phyloP scores from a whole-genome alignment of 2,329 filamentous ascomycete genomes.

The Aspergillus unguis region DNA sequence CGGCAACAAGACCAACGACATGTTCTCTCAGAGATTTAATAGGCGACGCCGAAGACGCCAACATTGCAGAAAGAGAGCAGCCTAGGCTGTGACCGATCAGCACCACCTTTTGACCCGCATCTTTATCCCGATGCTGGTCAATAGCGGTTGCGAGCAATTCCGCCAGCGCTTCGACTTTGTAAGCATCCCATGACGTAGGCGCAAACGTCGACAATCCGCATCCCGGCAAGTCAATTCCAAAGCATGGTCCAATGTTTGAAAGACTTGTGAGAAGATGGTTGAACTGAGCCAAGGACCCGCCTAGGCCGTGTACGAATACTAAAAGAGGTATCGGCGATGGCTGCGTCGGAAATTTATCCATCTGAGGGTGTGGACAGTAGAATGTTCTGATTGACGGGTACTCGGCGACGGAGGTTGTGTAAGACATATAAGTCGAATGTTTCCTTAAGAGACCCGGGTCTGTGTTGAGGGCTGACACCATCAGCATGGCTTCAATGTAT shows the following conservation, averaged over 20 bases:
- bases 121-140: constrained; percentile 65
- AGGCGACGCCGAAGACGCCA: constrained; percentile 61
- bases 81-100: constrained; percentile 90
- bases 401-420: constrained; percentile 65
- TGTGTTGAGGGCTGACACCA: constrained; percentile 41
- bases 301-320: constrained; percentile 88
- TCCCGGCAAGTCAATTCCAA: constrained; percentile 86
- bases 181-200: constrained; percentile 70
- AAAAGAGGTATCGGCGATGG: constrained; percentile 75
- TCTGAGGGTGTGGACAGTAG: constrained; percentile 75
- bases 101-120: constrained; percentile 67
- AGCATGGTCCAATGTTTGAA: constrained; percentile 75
- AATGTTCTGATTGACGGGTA: constrained; percentile 81
- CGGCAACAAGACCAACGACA: constrained; percentile 72
- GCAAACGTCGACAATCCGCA: constrained; percentile 77
- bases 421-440: constrained; percentile 67
- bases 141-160: constrained; percentile 74
- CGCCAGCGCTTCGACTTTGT: constrained; percentile 70
- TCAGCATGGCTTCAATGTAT: constrained; percentile 13
- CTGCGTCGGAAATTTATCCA: constrained; percentile 70
- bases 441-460: constrained; percentile 80
- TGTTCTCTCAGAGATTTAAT: constrained; percentile 58
- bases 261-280: constrained; percentile 75
- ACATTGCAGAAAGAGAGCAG: constrained; percentile 68
- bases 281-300: constrained; percentile 89